Base-by-base conservation (phyloP, 148 eudicot genomes). In the Nepenthes gracilis region DNA sequence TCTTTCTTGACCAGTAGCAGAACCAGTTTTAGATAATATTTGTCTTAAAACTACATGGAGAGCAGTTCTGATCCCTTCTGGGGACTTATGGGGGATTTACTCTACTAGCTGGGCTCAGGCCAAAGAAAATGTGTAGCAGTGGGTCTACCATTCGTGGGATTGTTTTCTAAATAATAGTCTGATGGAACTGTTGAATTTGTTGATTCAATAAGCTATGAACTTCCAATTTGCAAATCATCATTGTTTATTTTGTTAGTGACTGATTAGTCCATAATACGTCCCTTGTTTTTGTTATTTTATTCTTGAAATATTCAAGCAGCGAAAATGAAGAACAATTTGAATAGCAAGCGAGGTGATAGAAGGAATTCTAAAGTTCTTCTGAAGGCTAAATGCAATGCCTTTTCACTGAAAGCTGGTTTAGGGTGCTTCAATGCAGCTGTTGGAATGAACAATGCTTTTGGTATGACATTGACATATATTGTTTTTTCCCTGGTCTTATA, bases 291-390 rank as follows among this genome's bases (percentile, higher is more conserved):
- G 52, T 47, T 57, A 32, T 12, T 62, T 43, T 36, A n/a, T 59
- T 67, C 14, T 53, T 81, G 97, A 86, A 47, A 84, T 74, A 77
- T 57, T 69, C 91, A 75, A 62, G 40, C 66, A 55, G 54, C 63
- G 55, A 88, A 80, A 74, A 84, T 71, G 57, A 84, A 70, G 82
- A 81, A 62, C 57, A 59, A 54, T 60, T 52, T 85, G 40, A 80
- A 74, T 70, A 80, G 85, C 63, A 88, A 78, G 79, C 80, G 98
- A 40, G 81, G 78, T 58, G 96, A 93, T 67, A 93, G 77, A 83
- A 88, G 85, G 76, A 88, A 67, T 76, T 71, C 86, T 51, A 88
- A 79, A 88, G 64, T 73, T 80, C 65, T 73, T 2, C 10, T 72
- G 69, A 93, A 86, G 78, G 79, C 75, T 55, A 85, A 82, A 75